phyloP scores from a whole-genome alignment of 257 asterid species.

The Scutellaria galericulata region DNA sequence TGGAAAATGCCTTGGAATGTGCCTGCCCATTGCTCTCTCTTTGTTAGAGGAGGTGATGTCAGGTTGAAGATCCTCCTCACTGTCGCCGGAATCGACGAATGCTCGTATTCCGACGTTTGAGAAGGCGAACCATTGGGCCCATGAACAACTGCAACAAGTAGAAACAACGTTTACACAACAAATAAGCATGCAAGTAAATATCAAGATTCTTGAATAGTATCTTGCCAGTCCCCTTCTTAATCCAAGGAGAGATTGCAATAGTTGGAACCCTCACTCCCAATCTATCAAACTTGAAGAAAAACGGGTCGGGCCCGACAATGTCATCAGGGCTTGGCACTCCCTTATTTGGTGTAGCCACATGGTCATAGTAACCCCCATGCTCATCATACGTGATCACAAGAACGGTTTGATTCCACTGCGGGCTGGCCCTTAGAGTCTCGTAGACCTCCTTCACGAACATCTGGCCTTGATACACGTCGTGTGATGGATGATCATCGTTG shows the following conservation, averaged over 20 bases:
- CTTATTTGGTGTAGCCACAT: conserved; percentile 66
- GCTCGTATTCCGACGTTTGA: conserved; percentile 79
- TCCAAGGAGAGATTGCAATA: conserved; percentile 76
- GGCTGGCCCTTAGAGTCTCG: conserved; percentile 77
- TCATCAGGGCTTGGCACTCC: conserved; percentile 89
- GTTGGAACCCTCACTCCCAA: conserved; percentile 91
- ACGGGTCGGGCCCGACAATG: conserved; percentile 79
- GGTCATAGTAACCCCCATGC: conserved; percentile 93
- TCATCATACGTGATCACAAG: conserved; percentile 83
- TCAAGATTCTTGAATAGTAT: neutral
- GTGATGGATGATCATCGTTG: conserved; percentile 92
- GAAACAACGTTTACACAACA: too few species aligned
- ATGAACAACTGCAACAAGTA: conserved; percentile 69
- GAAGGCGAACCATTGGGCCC: conserved; percentile 77
- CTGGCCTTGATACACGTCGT: conserved; percentile 85
- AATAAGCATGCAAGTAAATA: too few species aligned
- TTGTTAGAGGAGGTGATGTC: conserved; percentile 72
- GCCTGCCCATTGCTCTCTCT: conserved; percentile 91
- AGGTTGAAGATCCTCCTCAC: conserved; percentile 83
- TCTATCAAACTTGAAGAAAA: conserved; percentile 66
- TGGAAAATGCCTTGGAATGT: conserved; percentile 68
- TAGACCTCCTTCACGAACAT: conserved; percentile 92
- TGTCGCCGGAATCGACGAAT: conserved; percentile 91
- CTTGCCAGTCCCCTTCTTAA: conserved; percentile 73
- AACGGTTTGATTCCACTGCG: conserved; percentile 82